Evolutionary conservation across 805 yeast genomes (phyloP), one percentile per base, ranked within the genome.

Genomic region (Candida nemodendra): DNA sequence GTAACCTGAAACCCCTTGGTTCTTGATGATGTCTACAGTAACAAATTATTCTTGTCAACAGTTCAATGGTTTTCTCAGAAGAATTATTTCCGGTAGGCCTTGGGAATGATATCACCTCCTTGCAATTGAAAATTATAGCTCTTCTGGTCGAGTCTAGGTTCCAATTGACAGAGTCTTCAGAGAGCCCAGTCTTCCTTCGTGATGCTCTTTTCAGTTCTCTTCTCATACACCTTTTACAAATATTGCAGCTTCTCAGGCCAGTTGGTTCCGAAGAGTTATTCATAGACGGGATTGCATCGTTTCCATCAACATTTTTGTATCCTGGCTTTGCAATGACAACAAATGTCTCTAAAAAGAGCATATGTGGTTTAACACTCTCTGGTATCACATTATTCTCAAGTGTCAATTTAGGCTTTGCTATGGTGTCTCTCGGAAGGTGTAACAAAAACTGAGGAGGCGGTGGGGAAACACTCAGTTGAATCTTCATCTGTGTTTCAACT

Each of bases 1-100:
- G 63, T 27, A 85, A 66, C 54, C 78, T 79, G 67, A 90, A 91
- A 1, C 99, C 99, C 27, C 74, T 74, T n/a, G 81, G 68, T 45
- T 90, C 96, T 48, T 80, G 79, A 62, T 93, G 99, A 62, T 93
- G 99, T 48, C 98, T 78, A 65, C 98, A 93, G 60, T 93, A 91
- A 62, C 99, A 91, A 8, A 91, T 91, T 28, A 93, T 78, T 62
- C 99, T 77, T 17, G 96, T 76, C 25, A 74, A 62, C 23, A 77
- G 54, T 29, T 76, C 80, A 27, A 77, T 54, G 2, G 68, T 57
- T 47, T 70, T 72, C 12, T 40, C 56, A 30, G 44, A 51, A 2
- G 48, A 11, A 27, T 50, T 56, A 34, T 43, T 46, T 3, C 59
- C 62, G 18, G 69, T 67, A 21, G 83, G 80, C 18, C 81, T 69